Evolutionary conservation across 331 rosid genomes (phyloP).

Genomic region (Phaseolus coccineus): DNA sequence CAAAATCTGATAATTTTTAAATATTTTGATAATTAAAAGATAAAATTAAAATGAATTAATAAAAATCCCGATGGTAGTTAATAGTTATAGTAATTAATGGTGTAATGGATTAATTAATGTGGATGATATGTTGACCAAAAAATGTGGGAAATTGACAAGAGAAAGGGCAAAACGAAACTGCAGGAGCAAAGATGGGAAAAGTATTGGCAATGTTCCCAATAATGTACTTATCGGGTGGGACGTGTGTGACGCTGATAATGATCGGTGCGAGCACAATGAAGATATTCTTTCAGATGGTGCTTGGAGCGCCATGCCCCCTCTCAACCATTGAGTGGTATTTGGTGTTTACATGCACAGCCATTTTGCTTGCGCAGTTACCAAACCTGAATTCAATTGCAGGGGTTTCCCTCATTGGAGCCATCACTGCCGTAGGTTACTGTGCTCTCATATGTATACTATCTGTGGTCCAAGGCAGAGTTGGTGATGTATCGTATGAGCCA

Average conservation of each 20-base stretch:
- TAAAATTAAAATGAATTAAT: too few species aligned
- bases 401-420: constrained; percentile 70
- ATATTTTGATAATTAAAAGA: too few species aligned
- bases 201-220: constrained; percentile 65
- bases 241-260: constrained; percentile 82
- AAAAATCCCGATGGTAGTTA: too few species aligned
- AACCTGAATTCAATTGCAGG: constrained; percentile 79
- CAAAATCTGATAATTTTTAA: too few species aligned
- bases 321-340: constrained; percentile 69
- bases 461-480: constrained; percentile 48
- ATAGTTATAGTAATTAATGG: background rate
- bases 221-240: constrained; percentile 83
- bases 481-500: constrained; percentile 53
- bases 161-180: background rate
- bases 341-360: constrained; percentile 64
- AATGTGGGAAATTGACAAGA: background rate
- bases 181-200: constrained; percentile 79
- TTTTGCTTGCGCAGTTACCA: constrained; percentile 80
- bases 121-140: constrained; percentile 2
- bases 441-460: constrained; percentile 66
- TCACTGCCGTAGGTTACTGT: constrained; percentile 68
- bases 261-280: constrained; percentile 82
- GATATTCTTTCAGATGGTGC: constrained; percentile 60
- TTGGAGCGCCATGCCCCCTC: constrained; percentile 48
- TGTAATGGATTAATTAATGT: background rate